Conservation (phyloP, 306 rosid genomes). For the Potentilla sterilis region DNA sequence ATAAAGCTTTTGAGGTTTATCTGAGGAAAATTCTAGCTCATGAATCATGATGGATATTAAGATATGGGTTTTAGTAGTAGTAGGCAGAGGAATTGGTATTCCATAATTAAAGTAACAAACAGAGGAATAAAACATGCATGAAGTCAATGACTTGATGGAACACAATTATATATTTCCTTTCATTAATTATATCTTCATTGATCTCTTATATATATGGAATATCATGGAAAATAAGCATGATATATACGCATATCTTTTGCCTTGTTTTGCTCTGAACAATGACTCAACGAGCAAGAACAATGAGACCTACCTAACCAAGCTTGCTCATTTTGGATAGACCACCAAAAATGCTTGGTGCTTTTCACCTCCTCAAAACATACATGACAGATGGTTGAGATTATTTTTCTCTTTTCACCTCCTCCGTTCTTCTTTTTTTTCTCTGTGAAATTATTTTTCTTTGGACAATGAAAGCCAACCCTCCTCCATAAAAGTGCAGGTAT, state of each 20-base stretch:
- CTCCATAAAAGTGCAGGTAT: not conserved
- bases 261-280: not conserved
- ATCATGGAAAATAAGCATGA: slow-evolving; percentile 9
- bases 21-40: not conserved
- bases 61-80: not conserved
- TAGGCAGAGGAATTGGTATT: not conserved
- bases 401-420: no score
- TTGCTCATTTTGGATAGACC: slow-evolving; percentile 32
- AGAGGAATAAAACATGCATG: not conserved
- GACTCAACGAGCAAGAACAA: slow-evolving; percentile 17
- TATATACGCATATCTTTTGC: not conserved
- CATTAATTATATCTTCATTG: not conserved
- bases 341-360: slow-evolving; percentile 21
- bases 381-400: not conserved
- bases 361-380: not conserved
- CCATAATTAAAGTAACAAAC: not conserved
- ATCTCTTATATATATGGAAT: not conserved
- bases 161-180: not conserved
- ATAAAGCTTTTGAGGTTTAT: not conserved
- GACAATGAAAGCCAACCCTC: not conserved
- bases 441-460: not conserved
- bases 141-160: slow-evolving; percentile 8
- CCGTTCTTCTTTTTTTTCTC: not conserved
- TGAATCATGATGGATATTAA: not conserved
- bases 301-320: slow-evolving; percentile 46